Base-by-base conservation (phyloP, 306 rosid genomes). In the Quercus suber region DNA sequence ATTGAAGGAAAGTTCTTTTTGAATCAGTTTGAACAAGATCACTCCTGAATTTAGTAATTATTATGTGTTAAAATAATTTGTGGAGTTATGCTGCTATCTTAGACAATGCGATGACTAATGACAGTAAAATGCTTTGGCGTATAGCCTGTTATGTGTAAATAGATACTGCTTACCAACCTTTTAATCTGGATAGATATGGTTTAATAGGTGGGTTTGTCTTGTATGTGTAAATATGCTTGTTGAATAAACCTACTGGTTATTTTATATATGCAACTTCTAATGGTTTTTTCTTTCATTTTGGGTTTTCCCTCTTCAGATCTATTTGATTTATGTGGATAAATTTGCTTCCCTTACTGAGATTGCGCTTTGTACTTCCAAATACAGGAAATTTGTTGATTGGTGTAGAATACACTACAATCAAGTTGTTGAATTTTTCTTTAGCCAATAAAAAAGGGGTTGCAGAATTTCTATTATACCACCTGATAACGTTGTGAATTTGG, bases 21-120 rank as follows among this genome's bases (percentile, higher is more conserved):
- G 76, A 75, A 45, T 78, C 71, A 61, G 81, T 33, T 80, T 78
- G 58, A 88, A 70, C 75, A 79, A 83, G 77, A 68, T 35, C 56
- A 4, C 58, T 51, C 75, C 75, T 76, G 72, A 76, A 61, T 28
- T 30, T 21, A 70, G 51, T 37, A 41, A 6, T 21, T 27, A 20
- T 67, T 31, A 33, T 33, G 71, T 33, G 71, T 28, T 59, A 4
- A 73, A 49, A 49, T 60, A 12, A 13, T 21, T 71, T 75, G 71
- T 79, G 73, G 74, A 69, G 20, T 73, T 25, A 41, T 69, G 73
- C 60, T 67, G 43, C 45, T 43, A 18, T 41, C 73, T 61, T 56
- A 45, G 15, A 57, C 18, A 27, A 37, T 37, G 33, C 20, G 6
- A 61, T 5, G 13, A 4, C 12, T 41, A 31, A 64, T 15, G 43